phyloP scores from a whole-genome alignment of 805 yeast species.

The Yarrowia osloensis region DNA sequence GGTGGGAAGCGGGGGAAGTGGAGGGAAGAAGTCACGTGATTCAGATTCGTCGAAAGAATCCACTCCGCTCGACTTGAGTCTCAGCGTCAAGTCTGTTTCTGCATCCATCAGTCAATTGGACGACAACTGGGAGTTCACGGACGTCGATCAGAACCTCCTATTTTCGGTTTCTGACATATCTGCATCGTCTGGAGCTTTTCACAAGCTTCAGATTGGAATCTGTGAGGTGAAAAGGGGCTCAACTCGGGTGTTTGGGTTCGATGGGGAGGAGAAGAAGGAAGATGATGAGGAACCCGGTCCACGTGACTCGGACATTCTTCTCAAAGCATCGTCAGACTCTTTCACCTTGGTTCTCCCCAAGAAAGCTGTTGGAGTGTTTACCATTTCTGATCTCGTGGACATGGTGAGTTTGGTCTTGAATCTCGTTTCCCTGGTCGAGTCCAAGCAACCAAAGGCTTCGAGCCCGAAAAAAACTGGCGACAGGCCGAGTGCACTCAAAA shows the following conservation, averaged over 20 bases:
- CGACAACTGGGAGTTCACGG: background rate
- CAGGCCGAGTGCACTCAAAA: background rate
- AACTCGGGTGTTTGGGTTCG: background rate
- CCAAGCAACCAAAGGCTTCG: background rate
- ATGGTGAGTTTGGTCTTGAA: background rate
- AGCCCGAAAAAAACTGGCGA: background rate
- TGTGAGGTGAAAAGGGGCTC: background rate
- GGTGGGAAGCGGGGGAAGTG: background rate
- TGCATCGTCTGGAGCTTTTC: background rate
- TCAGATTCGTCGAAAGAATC: background rate
- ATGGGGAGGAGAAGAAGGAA: background rate
- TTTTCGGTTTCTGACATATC: background rate
- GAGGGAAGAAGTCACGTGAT: background rate
- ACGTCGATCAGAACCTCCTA: background rate
- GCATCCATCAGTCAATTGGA: background rate
- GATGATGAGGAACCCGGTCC: background rate
- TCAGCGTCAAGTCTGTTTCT: background rate
- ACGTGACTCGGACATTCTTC: background rate
- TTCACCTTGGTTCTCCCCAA: constrained; percentile 2
- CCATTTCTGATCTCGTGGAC: background rate
- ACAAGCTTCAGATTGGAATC: constrained; percentile 4
- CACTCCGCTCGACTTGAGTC: background rate
- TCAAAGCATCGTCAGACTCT: background rate
- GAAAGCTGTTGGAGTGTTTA: background rate
- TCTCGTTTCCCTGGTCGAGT: background rate